Percentiles rank a stretch among this genome's conserved stretches.
Conservation (phyloP, 768 basidiomycete genomes). For the Inosperma sp. region DNA sequence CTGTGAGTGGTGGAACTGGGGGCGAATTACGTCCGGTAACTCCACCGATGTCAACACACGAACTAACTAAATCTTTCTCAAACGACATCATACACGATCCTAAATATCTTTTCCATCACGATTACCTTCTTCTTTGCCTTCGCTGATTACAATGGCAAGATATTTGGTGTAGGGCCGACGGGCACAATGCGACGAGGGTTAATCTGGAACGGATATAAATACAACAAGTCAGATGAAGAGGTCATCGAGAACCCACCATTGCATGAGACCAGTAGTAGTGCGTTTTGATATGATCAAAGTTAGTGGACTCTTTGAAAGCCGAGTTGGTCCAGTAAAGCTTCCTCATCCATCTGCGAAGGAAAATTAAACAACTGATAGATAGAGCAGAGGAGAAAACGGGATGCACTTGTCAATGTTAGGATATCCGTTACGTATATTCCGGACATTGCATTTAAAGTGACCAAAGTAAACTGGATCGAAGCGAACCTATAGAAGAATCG, state of each 20-base stretch:
- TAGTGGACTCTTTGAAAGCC: conserved; percentile 82
- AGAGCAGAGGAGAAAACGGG: background rate
- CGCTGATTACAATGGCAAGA: conserved; percentile 49
- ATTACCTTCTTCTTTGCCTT: no score
- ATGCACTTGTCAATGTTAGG: conserved; percentile 69
- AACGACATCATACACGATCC: no score
- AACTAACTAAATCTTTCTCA: no score
- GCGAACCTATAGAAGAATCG: conserved; percentile 49
- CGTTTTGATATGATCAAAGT: conserved; percentile 86
- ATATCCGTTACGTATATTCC: conserved; percentile 81
- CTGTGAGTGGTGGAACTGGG: no score
- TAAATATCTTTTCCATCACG: no score
- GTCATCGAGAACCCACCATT: conserved; percentile 27
- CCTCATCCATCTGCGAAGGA: conserved; percentile 60
- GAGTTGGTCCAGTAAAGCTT: conserved; percentile 88
- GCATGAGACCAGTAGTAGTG: conserved; percentile 67
- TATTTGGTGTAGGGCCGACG: conserved; percentile 63
- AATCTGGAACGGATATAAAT: conserved; percentile 40
- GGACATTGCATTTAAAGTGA: conserved; percentile 93
- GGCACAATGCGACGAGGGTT: conserved; percentile 79
- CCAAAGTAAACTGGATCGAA: conserved; percentile 89
- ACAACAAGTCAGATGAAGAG: background rate
- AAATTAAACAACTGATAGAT: background rate
- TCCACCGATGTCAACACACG: no score
- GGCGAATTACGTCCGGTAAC: no score